Evolutionary conservation across 2,329 filamentous ascomycete species (phyloP), one percentile per base, ranked within the genome.

Genomic region (Sphaerulina vaccinii): DNA sequence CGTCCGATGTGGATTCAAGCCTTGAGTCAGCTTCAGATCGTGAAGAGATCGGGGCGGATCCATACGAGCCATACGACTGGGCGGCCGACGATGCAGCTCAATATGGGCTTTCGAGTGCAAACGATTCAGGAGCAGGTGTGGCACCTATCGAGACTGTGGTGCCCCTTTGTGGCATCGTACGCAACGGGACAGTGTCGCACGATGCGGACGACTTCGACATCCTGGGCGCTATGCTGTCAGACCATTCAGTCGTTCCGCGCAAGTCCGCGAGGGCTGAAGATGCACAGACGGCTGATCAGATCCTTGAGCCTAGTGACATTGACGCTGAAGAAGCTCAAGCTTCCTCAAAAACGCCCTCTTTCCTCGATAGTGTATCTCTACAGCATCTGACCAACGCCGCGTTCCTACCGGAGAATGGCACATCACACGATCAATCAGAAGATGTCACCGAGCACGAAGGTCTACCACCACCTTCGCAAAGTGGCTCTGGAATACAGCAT

Each of bases 141-240:
- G 15, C 15, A 21, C 2, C 19, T 21, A 5, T 2, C 5, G 36
- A 32, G 7, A 18, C 24, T 29, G 15, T 11, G 11, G 35, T 36
- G 9, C 15, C 33, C 9, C 2, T 37, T 19, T 3, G 9, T 9
- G 22, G n/a, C 1, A 27, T 37, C 15, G 15, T 24, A 16, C 21
- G 24, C 18, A 27, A 32, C 8, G 18, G 11, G 11, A 23, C 48
- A 15, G 16, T 8, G 5, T n/a, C 22, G 18, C 23, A 44, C 10
- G 41, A 33, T 10, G 33, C 32, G 10, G 35, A 48, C 32, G 22
- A 39, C 15, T 40, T 37, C 16, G 56, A 56, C 35, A 44, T 56
- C 16, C 48, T 58, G 23, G 52, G 56, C n/a, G 50, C 53, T n/a
- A 58, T 58, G 53, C 33, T 54, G 10, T 40, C 37, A 4, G 49